A percentile compares a stretch with the other conserved stretches of the same genome.
These are phyloP conservation scores for Lichtheimia corymbifera DNA, from an alignment of 371 early-diverging fungal genomes.

Conservation along the genomic window DNA sequence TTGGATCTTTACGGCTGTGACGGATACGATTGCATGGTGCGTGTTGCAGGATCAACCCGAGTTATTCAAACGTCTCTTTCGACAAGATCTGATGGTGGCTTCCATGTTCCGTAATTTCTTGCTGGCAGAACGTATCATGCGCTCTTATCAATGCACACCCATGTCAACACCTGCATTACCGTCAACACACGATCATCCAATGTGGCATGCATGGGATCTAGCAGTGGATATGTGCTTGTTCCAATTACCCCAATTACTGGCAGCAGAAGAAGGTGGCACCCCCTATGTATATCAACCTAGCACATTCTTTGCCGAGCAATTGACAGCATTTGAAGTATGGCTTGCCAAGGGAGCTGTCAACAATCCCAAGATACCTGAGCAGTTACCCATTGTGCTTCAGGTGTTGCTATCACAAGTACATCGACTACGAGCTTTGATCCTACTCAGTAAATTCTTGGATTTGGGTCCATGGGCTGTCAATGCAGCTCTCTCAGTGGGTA, in stretches of 20 bases:
- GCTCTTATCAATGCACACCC: constrained; percentile 88
- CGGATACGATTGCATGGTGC: constrained; percentile 99
- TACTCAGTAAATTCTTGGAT: constrained; percentile 91
- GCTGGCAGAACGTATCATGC: constrained; percentile 93
- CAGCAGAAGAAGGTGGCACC: constrained; percentile 57
- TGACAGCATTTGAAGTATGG: constrained; percentile 97
- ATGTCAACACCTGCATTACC: constrained; percentile 87
- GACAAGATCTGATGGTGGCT: constrained; percentile 96
- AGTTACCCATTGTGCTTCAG: constrained; percentile 95
- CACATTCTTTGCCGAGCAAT: constrained; percentile 92
- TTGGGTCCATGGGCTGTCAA: constrained; percentile 96
- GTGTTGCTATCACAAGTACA: constrained; percentile 94
- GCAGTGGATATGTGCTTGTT: constrained; percentile 93
- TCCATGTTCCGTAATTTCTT: constrained; percentile 95
- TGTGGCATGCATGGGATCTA: constrained; percentile 96
- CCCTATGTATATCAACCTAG: constrained; percentile 73
- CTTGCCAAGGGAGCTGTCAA: constrained; percentile 71
- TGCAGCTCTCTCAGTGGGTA: constrained; percentile 92
- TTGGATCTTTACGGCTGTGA: constrained; percentile 98
- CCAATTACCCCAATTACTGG: constrained; percentile 81
- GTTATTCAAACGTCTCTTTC: constrained; percentile 87
- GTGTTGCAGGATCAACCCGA: constrained; percentile 80
- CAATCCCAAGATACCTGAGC: constrained; percentile 80
- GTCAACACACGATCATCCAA: constrained; percentile 89
- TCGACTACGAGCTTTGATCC: constrained; percentile 87